Evolutionary conservation across 768 basidiomycete species (phyloP).

Genomic region (Lyophyllum shimeji): DNA sequence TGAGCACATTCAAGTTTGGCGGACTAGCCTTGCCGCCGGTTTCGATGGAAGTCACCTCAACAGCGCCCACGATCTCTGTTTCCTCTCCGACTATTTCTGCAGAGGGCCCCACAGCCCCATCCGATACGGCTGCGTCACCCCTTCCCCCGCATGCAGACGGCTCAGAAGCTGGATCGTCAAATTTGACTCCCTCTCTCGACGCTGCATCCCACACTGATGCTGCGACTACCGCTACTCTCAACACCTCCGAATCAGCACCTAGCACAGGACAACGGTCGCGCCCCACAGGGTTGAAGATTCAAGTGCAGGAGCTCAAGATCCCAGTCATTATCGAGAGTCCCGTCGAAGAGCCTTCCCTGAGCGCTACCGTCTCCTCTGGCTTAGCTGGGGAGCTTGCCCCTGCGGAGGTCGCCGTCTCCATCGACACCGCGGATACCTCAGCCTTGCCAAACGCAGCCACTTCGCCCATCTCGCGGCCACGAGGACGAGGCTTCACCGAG

Average conservation of each 20-base stretch:
- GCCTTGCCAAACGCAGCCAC: slow-evolving; percentile 6
- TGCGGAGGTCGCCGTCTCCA: neutral
- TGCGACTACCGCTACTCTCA: slow-evolving; percentile 21
- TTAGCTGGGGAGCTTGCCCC: slow-evolving; percentile 4
- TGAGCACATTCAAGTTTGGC: slow-evolving; percentile 37
- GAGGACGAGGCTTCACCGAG: slow-evolving; percentile 13
- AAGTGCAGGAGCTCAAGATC: slow-evolving; percentile 20
- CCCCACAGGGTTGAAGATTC: slow-evolving; percentile 17
- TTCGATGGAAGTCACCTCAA: neutral
- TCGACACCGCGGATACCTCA: neutral
- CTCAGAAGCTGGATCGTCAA: slow-evolving; percentile 23
- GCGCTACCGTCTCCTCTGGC: neutral
- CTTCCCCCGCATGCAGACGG: neutral
- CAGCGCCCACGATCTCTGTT: slow-evolving; percentile 11
- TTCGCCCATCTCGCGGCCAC: slow-evolving; percentile 1
- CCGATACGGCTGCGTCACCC: neutral
- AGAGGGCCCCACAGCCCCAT: neutral
- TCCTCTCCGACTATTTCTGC: slow-evolving; percentile 9
- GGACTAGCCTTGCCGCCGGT: slow-evolving; percentile 14
- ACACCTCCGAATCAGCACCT: slow-evolving; percentile 17
- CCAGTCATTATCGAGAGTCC: slow-evolving; percentile 39
- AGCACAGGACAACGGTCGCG: slow-evolving; percentile 1
- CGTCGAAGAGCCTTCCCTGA: slow-evolving; percentile 19
- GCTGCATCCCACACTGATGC: slow-evolving; percentile 26
- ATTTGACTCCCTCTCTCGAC: slow-evolving; percentile 27